phyloP scores from a whole-genome alignment of 139 green algal genomes.

The Volvox reticuliferus region DNA sequence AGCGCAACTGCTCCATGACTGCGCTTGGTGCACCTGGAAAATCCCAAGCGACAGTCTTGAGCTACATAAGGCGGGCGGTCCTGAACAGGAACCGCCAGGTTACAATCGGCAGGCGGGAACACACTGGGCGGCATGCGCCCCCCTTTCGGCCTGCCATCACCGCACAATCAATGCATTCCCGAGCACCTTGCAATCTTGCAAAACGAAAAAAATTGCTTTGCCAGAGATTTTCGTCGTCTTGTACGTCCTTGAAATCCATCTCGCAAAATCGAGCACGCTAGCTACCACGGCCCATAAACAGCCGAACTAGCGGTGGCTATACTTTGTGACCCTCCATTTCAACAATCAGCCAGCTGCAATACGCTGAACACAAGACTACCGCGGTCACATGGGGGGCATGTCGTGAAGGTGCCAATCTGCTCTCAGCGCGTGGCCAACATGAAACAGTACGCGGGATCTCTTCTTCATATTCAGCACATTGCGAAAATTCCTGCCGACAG shows the following conservation, averaged over 20 bases:
- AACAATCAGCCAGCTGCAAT: neutral
- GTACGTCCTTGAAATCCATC: conserved; percentile 12
- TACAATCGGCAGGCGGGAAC: conserved; percentile 12
- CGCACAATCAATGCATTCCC: conserved; percentile 35
- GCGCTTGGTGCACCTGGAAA: conserved; percentile 21
- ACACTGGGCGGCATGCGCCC: conserved; percentile 17
- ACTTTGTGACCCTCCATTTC: neutral
- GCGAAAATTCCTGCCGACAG: conserved; percentile 20
- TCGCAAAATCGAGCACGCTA: conserved; percentile 19
- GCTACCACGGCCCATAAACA: neutral
- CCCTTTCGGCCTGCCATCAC: neutral
- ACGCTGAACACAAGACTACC: neutral
- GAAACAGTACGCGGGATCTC: neutral
- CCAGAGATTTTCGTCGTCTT: conserved; percentile 36
- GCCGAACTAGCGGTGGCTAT: neutral
- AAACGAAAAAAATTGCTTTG: conserved; percentile 32
- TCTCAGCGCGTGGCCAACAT: neutral
- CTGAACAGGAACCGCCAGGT: neutral
- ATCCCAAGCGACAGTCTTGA: conserved; percentile 16
- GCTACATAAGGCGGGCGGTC: neutral
- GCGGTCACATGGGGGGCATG: neutral
- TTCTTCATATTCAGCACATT: conserved; percentile 18
- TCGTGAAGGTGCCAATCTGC: neutral
- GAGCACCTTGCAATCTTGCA: conserved; percentile 30
- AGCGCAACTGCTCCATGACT: neutral